These are phyloP conservation scores for Coffea humblotiana DNA, from an alignment of 305 asterid genomes.

Conservation along the genomic window DNA sequence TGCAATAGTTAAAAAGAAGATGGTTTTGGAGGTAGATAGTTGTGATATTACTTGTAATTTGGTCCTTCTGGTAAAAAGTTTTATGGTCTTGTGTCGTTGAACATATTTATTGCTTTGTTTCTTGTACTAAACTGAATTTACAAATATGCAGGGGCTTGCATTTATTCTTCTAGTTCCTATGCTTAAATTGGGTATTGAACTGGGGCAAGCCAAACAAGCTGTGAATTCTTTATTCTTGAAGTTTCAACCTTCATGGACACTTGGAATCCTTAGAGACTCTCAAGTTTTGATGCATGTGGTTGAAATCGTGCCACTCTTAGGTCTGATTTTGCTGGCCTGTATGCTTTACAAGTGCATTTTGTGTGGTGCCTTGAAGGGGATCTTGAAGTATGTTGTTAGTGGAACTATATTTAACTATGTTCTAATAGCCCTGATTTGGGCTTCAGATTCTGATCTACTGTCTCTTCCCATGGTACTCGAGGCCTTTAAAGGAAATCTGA, in stretches of 20 bases:
- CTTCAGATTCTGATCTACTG: slow-evolving; percentile 48
- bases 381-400: slow-evolving; percentile 48
- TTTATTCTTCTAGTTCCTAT: slow-evolving; percentile 72
- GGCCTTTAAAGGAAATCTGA: slow-evolving; percentile 45
- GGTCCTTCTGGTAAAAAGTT: background rate
- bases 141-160: slow-evolving; percentile 60
- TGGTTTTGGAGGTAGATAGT: slow-evolving; percentile 62
- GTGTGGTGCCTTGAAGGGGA: slow-evolving; percentile 45
- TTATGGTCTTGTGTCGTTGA: background rate
- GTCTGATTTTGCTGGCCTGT: slow-evolving; percentile 57
- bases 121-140: slow-evolving; percentile 5
- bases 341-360: slow-evolving; percentile 51
- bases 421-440: slow-evolving; percentile 68
- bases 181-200: slow-evolving; percentile 77
- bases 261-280: slow-evolving; percentile 47
- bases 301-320: slow-evolving; percentile 60
- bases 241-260: slow-evolving; percentile 49
- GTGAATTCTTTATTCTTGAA: slow-evolving; percentile 47
- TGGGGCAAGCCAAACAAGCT: slow-evolving; percentile 52
- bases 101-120: background rate
- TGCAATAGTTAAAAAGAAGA: slow-evolving; percentile 55
- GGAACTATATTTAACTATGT: slow-evolving; percentile 54
- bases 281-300: slow-evolving; percentile 47
- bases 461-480: slow-evolving; percentile 34
- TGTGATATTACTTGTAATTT: background rate